Evolutionary conservation across 2,329 filamentous ascomycete species (phyloP).

Genomic region (Apiospora marii): DNA sequence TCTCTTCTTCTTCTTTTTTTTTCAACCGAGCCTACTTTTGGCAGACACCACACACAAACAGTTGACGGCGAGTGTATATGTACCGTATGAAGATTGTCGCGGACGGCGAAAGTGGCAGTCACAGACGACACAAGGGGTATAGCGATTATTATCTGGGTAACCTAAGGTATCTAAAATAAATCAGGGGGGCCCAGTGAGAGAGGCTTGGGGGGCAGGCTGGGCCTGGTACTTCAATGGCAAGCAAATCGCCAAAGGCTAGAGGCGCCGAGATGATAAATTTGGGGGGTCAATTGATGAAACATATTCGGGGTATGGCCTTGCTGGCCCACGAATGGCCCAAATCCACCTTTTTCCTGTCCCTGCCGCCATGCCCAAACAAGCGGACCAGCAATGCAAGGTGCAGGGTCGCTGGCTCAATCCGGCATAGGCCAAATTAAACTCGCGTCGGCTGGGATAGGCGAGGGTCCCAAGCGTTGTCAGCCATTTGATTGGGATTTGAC

Average conservation of each 20-base stretch:
- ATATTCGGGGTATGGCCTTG: constrained; percentile 19
- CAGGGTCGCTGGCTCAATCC: constrained; percentile 32
- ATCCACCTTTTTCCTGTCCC: constrained; percentile 16
- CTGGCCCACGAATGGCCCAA: not conserved
- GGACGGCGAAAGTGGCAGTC: constrained; percentile 7
- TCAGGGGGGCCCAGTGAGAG: not conserved
- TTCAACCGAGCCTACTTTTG: not conserved
- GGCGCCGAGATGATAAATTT: constrained; percentile 21
- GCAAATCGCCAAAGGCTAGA: constrained; percentile 3
- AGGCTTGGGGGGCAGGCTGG: not conserved
- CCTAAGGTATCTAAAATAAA: not conserved
- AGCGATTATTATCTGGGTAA: constrained; percentile 9
- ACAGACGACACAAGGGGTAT: constrained; percentile 19
- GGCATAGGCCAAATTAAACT: constrained; percentile 46
- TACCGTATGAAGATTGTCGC: constrained; percentile 13
- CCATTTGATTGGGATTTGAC: constrained; percentile 27
- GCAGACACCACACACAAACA: constrained; percentile 13
- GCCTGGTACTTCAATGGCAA: not conserved
- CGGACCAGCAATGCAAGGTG: constrained; percentile 24
- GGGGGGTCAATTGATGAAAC: constrained; percentile 22
- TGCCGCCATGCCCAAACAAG: constrained; percentile 21
- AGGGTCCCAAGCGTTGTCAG: constrained; percentile 28
- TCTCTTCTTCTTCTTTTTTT: no score
- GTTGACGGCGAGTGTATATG: not conserved
- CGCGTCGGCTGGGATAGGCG: constrained; percentile 40